These are phyloP conservation scores for Besnoitia besnoiti DNA, from an alignment of 169 alveolate genomes.

Conservation along the genomic window DNA sequence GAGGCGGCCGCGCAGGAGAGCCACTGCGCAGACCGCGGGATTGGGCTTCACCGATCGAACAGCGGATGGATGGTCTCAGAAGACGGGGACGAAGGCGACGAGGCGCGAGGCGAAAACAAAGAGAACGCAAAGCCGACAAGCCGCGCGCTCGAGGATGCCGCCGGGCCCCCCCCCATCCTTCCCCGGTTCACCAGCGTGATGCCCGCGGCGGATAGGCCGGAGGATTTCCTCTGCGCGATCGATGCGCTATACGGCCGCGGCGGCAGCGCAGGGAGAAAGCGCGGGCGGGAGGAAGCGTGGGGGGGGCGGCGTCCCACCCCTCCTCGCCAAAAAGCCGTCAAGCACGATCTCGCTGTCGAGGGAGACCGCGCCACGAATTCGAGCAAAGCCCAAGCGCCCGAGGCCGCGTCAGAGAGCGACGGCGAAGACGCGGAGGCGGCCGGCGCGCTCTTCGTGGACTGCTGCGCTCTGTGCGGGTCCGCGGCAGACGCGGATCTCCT, in stretches of 20 bases:
- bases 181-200: not conserved
- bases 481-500: conserved; percentile 39
- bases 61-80: too few relatives aligned
- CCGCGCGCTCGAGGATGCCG: not conserved
- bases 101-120: not conserved
- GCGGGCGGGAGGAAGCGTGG: not conserved
- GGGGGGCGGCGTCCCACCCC: too few relatives aligned
- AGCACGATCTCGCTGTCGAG: not conserved
- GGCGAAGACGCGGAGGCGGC: not conserved
- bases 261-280: not conserved
- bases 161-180: too few relatives aligned
- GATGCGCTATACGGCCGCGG: not conserved
- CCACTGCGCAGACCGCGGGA: too few relatives aligned
- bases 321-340: too few relatives aligned
- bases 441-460: conserved; percentile 35
- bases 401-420: not conserved
- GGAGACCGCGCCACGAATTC: not conserved
- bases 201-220: not conserved
- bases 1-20: too few relatives aligned
- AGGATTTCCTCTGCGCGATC: not conserved
- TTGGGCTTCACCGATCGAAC: too few relatives aligned
- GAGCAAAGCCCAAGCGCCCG: not conserved
- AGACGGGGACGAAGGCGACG: not conserved
- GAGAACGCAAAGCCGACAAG: not conserved
- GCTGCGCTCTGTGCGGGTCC: conserved; percentile 62